Conservation (phyloP, 805 yeast species). For the Candida insectorum region DNA sequence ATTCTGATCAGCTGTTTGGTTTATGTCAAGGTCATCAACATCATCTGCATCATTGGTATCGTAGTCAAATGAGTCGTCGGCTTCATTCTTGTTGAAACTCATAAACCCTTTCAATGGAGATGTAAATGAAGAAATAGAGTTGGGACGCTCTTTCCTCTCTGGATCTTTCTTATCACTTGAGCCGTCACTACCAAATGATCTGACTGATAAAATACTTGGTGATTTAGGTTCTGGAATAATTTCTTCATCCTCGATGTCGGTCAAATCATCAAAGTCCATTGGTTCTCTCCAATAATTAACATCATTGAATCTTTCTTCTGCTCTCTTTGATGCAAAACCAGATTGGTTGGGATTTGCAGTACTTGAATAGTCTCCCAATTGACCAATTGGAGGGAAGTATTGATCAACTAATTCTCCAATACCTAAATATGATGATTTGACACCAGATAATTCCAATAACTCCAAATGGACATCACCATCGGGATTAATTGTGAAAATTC, state of each 20-base stretch:
- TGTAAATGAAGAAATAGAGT: conserved; percentile 31
- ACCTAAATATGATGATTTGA: conserved; percentile 78
- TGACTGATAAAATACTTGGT: conserved; percentile 14
- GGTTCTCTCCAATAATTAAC: conserved; percentile 93
- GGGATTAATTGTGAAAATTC: conserved; percentile 93
- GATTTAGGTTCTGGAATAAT: conserved; percentile 15
- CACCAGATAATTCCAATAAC: conserved; percentile 88
- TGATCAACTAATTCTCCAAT: conserved; percentile 95
- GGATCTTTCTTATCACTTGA: conserved; percentile 7
- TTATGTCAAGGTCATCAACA: conserved; percentile 17
- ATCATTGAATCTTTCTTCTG: conserved; percentile 72
- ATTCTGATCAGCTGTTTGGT: conserved; percentile 8
- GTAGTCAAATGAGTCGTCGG: conserved; percentile 19
- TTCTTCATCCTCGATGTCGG: conserved; percentile 46
- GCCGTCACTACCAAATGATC: conserved; percentile 13
- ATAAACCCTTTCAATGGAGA: conserved; percentile 42
- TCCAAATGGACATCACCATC: conserved; percentile 98
- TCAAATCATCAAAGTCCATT: conserved; percentile 55
- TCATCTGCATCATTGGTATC: conserved; percentile 26
- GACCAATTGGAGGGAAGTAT: conserved; percentile 79
- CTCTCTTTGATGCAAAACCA: conserved; percentile 9
- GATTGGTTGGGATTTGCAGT: conserved; percentile 3
- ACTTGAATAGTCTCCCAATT: conserved; percentile 25
- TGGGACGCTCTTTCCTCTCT: conserved; percentile 27
- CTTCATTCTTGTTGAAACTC: conserved; percentile 31